phyloP scores from a whole-genome alignment of 1,139 yeast genomes.

The Suhomyces taliae region DNA sequence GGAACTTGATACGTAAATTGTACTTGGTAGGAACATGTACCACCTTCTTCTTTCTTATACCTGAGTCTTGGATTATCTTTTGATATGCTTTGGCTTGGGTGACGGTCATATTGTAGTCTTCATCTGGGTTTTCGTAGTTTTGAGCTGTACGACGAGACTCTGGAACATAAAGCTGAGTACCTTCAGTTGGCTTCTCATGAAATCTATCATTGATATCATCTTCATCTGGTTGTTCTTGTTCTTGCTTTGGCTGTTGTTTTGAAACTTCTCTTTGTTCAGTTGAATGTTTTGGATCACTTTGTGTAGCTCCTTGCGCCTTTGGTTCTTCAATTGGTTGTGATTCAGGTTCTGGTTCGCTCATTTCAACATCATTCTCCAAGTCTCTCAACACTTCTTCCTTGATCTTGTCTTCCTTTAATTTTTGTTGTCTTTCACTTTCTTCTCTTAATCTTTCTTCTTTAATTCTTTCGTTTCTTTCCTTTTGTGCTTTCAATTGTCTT shows the following conservation, averaged over 20 bases:
- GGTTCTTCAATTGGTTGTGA: not conserved
- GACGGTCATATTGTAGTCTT: constrained; percentile 51
- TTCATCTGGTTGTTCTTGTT: not conserved
- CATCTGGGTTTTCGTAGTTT: constrained; percentile 43
- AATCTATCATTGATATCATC: not conserved
- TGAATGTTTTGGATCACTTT: not conserved
- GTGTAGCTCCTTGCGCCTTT: not conserved
- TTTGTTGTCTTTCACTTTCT: constrained; percentile 1
- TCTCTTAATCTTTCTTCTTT: constrained; percentile 7
- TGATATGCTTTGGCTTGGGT: constrained; percentile 57
- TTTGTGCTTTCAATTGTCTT: constrained; percentile 22
- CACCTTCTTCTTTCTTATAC: constrained; percentile 29
- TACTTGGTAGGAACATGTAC: constrained; percentile 29
- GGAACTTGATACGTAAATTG: constrained; percentile 51
- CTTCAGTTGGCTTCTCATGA: constrained; percentile 4
- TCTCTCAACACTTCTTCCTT: not conserved
- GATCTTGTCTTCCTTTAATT: not conserved
- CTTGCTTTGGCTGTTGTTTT: not conserved
- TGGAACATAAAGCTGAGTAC: constrained; percentile 28
- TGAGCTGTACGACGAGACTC: constrained; percentile 8
- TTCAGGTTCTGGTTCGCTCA: not conserved
- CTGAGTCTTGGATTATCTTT: constrained; percentile 41
- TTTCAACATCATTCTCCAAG: not conserved
- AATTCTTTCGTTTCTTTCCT: constrained; percentile 10
- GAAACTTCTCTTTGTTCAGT: not conserved